These are phyloP conservation scores for Clitopilus passeckerianus DNA, from an alignment of 768 basidiomycete genomes.

Conservation along the genomic window DNA sequence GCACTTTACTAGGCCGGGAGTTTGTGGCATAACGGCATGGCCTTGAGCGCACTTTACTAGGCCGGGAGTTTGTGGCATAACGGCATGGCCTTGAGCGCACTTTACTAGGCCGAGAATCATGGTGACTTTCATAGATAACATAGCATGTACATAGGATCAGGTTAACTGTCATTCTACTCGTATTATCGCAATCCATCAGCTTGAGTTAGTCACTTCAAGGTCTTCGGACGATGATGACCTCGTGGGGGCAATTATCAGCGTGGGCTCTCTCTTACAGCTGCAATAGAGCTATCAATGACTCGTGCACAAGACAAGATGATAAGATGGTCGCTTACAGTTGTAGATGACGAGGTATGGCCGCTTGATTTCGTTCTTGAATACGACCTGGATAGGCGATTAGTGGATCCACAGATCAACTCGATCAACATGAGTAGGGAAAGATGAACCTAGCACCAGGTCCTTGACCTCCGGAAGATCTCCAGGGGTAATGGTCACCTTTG, in stretches of 20 bases:
- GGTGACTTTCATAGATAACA: background rate
- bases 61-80: background rate
- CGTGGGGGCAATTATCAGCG: background rate
- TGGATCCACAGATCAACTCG: background rate
- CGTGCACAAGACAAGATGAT: background rate
- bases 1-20: background rate
- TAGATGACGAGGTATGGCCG: background rate
- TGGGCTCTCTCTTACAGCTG: background rate
- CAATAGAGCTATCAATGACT: background rate
- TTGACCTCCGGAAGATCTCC: constrained; percentile 35
- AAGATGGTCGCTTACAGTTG: background rate
- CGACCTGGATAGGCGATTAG: background rate
- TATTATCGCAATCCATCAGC: background rate
- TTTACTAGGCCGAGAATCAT: background rate
- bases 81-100: background rate
- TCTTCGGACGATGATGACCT: background rate
- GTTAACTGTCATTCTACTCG: background rate
- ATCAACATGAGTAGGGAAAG: background rate
- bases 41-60: background rate
- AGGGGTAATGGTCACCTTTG: constrained; percentile 28
- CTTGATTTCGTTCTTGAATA: background rate
- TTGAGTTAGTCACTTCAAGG: background rate
- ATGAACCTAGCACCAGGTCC: constrained; percentile 23
- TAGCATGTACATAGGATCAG: background rate
- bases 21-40: background rate